Evolutionary conservation across 345 rosid genomes (phyloP).

Genomic region (Moringa oleifera): DNA sequence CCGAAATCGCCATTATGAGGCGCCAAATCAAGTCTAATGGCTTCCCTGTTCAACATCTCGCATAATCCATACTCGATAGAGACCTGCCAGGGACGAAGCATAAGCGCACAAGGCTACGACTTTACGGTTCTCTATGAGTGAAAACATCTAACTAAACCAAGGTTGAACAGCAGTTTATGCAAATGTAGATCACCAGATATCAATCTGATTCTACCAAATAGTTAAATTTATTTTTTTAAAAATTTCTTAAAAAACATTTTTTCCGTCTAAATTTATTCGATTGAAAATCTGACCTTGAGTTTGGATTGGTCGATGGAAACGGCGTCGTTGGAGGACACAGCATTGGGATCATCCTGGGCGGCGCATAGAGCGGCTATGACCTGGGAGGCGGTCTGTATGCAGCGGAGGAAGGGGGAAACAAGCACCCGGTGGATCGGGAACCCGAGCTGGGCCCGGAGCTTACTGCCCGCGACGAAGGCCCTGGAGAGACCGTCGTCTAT

Average conservation of each 20-base stretch:
- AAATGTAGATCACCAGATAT: too few species aligned
- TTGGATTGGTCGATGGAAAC: slow-evolving; percentile 43
- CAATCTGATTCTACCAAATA: too few species aligned
- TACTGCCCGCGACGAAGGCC: slow-evolving; percentile 44
- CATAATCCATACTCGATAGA: slow-evolving; percentile 72
- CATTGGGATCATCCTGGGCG: slow-evolving; percentile 24
- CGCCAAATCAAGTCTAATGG: slow-evolving; percentile 46
- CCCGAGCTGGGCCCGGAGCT: slow-evolving; percentile 37
- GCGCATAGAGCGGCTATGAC: slow-evolving; percentile 52
- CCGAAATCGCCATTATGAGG: slow-evolving; percentile 62
- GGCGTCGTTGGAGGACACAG: slow-evolving; percentile 27
- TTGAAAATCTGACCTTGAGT: slow-evolving; percentile 42
- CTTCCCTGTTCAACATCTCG: slow-evolving; percentile 58
- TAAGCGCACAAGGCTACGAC: too few species aligned
- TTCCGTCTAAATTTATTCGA: too few species aligned
- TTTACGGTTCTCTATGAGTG: too few species aligned
- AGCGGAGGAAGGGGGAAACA: slow-evolving; percentile 83
- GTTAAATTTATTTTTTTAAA: too few species aligned
- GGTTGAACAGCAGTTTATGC: background rate
- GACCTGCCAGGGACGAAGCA: slow-evolving; percentile 34
- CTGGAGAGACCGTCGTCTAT: slow-evolving; percentile 40
- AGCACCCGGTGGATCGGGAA: slow-evolving; percentile 79
- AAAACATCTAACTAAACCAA: background rate
- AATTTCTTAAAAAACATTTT: too few species aligned
- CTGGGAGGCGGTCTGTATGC: slow-evolving; percentile 71